Base-by-base conservation (phyloP, 768 basidiomycete genomes). In the Gymnopilus dilepis region DNA sequence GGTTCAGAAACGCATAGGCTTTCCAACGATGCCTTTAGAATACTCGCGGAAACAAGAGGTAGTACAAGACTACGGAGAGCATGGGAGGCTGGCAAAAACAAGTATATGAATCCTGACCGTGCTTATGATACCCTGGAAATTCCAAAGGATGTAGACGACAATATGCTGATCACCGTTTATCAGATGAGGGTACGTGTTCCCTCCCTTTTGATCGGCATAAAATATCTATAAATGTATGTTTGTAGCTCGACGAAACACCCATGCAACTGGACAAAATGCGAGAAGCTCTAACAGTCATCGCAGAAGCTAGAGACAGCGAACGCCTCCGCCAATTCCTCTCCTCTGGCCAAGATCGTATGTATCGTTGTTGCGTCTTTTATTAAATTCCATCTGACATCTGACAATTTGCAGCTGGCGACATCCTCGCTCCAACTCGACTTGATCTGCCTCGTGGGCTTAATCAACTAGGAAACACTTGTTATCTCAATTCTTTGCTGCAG, bases 401-500 rank as follows among this genome's bases (percentile, higher is more conserved):
- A 54, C 19, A 30, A 19, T 48, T 6, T 52, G 2, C 63, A 94
- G 90, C 89, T 60, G 93, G 90, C 21, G 91, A 90, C 48, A 74
- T 84, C n/a, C 68, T 77, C 22, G 71, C 76, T 6, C 77, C 81
- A 34, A 84, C 77, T 2, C 82, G 83, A 45, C 80, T 80, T 3
- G 92, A 94, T 62, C 80, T 91, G 69, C 94, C 94, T 26, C 84
- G 94, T 59, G 95, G 94, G 5, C 81, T 96, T 28, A 91, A 95
- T 70, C 94, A 96, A 69, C 82, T 94, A 21, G 92, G 93, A 52
- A 95, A 94, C 67, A 95, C 93, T 0, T 94, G 94, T 69, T 94
- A 94, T 69, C 78, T 92, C 48, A 95, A 94, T 70, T 94, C 90
- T 37, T 78, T 91, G 58, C 77, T 91, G 17, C 91, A 88, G 79